phyloP scores from a whole-genome alignment of 495 filamentous ascomycete genomes.

The Penicillium angulare region DNA sequence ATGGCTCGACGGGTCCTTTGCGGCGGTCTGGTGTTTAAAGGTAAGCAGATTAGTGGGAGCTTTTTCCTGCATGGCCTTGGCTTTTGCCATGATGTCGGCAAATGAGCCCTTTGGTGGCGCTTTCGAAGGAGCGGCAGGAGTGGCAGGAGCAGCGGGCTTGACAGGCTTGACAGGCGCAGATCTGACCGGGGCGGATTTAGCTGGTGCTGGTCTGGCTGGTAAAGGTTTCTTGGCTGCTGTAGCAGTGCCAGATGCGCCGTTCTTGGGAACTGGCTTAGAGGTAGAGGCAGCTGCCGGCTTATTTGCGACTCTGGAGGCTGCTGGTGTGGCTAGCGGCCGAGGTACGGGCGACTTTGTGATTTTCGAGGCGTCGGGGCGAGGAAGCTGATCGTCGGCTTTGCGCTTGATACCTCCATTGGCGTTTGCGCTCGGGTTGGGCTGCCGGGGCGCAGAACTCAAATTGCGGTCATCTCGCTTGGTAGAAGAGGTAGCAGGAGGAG shows the following conservation, averaged over 20 bases:
- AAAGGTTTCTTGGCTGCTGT: slow-evolving; percentile 8
- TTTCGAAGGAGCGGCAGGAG: slow-evolving; percentile 19
- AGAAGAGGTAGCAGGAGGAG: slow-evolving; percentile 26
- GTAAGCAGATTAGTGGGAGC: slow-evolving; percentile 34
- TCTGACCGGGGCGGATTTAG: too few species aligned
- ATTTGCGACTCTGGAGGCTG: background rate
- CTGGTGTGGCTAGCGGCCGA: slow-evolving; percentile 15
- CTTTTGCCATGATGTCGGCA: slow-evolving; percentile 42
- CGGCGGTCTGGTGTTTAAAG: slow-evolving; percentile 35
- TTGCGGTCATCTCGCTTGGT: slow-evolving; percentile 29
- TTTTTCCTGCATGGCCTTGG: slow-evolving; percentile 37
- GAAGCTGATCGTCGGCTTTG: slow-evolving; percentile 43
- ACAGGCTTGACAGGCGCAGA: slow-evolving; percentile 9
- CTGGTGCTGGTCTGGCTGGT: slow-evolving; percentile 1
- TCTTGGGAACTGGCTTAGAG: slow-evolving; percentile 21
- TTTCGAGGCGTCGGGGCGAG: slow-evolving; percentile 22
- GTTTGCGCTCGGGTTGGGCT: slow-evolving; percentile 13
- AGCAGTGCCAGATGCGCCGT: slow-evolving; percentile 11
- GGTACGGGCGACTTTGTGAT: slow-evolving; percentile 7
- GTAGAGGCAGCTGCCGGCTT: slow-evolving; percentile 16
- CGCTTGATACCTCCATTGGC: slow-evolving; percentile 35
- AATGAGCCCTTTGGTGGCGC: slow-evolving; percentile 44
- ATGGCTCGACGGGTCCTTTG: slow-evolving; percentile 42
- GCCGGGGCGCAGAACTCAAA: slow-evolving; percentile 11
- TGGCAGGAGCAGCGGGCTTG: slow-evolving; percentile 4